Evolutionary conservation across 2,329 filamentous ascomycete species (phyloP), one percentile per base, ranked within the genome.

Genomic region (Paracamarosporium sp.): DNA sequence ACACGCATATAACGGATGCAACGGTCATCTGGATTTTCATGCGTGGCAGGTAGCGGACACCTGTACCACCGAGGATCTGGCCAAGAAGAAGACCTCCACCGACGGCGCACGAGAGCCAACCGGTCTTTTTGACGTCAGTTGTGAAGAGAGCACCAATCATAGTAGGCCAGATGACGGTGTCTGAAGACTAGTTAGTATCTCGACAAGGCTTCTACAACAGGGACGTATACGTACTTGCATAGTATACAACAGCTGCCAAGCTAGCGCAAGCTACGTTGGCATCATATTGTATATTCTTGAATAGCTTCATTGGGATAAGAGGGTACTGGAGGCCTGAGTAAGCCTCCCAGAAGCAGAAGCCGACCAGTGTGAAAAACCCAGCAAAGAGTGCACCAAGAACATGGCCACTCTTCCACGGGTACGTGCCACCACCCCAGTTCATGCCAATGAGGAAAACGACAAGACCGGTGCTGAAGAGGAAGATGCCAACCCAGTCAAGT

Each of bases 401-500:
- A 24, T 74, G 71, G 11, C 64, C 70, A 22, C 66, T 71, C 35
- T 65, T 64, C 76, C 76, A 79, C 3, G 73, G 64, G 55, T 74
- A 76, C 22, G 65, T 57, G 2, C 61, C 67, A n/a, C 76, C 75
- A 8, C 75, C 76, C 74, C 73, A 82, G 24, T 78, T 80, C 53
- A 83, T 71, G 5, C 80, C 81, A 60, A 83, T 78, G 8, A 83
- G 69, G 53, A 83, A 77, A 0, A 82, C 68, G 5, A 78, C 78
- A 2, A 81, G 76, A 4, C 80, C 80, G 5, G 75, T 75, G 8
- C 77, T 79, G 72, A 78, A 83, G 36, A 83, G 71, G 62, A 81
- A 74, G 35, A 81, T 78, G 3, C 81, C 81, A 33, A 80, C 47
- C 64, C 80, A 82, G 62, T 82, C 84, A 12, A 85, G 73, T 13